These are phyloP conservation scores for Capsicum chinense DNA, from an alignment of 257 asterid species.

Conservation along the genomic window DNA sequence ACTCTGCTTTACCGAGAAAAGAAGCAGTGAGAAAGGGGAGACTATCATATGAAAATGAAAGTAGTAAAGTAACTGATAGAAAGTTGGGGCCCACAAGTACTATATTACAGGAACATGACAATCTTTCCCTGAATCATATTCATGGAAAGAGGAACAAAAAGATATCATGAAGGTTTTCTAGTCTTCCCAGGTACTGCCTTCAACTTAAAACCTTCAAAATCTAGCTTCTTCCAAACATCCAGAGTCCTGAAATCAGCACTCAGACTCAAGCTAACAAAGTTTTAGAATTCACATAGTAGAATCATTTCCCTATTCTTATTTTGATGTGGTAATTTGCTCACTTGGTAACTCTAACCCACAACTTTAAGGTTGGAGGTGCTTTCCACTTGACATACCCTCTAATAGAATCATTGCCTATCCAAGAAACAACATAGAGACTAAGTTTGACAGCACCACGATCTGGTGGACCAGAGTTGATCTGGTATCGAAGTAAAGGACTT, in stretches of 20 bases:
- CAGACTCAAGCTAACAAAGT: background rate
- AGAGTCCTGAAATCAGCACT: background rate
- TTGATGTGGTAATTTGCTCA: background rate
- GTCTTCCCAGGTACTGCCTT: background rate
- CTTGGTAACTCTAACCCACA: background rate
- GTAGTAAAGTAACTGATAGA: background rate
- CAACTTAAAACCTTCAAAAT: background rate
- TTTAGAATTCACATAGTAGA: background rate
- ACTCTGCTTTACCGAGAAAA: too few relatives aligned
- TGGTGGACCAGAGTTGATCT: background rate
- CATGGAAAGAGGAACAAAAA: background rate
- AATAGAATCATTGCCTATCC: background rate
- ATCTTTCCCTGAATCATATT: background rate
- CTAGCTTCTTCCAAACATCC: background rate
- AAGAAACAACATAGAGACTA: background rate
- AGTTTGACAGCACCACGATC: background rate
- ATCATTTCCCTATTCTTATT: background rate
- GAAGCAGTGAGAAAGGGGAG: too few relatives aligned
- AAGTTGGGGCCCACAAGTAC: background rate
- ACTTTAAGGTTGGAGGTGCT: background rate
- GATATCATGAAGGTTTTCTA: background rate
- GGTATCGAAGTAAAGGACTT: background rate
- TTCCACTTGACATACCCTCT: background rate
- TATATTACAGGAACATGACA: background rate
- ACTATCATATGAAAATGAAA: too few relatives aligned